Evolutionary conservation across 139 green algal genomes (phyloP).

Genomic region (Chlorella sp.): DNA sequence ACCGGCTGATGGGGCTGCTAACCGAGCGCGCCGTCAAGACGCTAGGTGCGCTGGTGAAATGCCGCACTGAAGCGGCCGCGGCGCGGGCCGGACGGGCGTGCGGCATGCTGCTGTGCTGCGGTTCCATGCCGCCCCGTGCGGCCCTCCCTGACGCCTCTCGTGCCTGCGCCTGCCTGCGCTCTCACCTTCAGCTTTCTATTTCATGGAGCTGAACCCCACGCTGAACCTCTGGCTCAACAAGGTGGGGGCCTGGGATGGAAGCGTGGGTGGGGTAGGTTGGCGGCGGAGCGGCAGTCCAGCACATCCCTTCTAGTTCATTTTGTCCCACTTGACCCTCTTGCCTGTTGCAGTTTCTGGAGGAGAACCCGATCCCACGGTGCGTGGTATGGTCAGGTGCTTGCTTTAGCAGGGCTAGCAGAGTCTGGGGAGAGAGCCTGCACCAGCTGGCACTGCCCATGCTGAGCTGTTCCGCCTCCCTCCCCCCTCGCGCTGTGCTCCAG

Average conservation of each 20-base stretch:
- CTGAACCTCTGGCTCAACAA: constrained; percentile 42
- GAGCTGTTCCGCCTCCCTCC: too few species aligned
- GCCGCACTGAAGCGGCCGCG: background rate
- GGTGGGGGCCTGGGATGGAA: too few species aligned
- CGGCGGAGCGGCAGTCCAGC: too few species aligned
- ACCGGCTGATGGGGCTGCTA: constrained; percentile 78
- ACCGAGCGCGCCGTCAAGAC: constrained; percentile 55
- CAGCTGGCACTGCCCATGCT: background rate
- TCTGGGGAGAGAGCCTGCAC: background rate
- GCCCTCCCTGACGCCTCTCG: background rate
- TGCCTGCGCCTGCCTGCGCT: background rate
- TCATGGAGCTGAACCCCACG: constrained; percentile 53
- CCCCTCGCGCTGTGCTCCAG: background rate
- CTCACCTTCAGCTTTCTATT: constrained; percentile 56
- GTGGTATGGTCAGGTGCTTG: background rate
- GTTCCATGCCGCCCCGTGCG: background rate
- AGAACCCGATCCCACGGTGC: constrained; percentile 61
- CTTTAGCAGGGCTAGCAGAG: background rate
- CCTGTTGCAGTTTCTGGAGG: constrained; percentile 56
- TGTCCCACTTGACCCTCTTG: constrained; percentile 62
- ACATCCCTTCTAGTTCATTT: too few species aligned
- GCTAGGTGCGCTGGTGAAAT: background rate
- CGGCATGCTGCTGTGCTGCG: background rate
- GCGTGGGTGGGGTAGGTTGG: too few species aligned
- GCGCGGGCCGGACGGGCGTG: background rate